A percentile compares a stretch with the other conserved stretches of the same genome.
Conservation (phyloP, 1,139 yeast species). For the Kodamaea sp. region DNA sequence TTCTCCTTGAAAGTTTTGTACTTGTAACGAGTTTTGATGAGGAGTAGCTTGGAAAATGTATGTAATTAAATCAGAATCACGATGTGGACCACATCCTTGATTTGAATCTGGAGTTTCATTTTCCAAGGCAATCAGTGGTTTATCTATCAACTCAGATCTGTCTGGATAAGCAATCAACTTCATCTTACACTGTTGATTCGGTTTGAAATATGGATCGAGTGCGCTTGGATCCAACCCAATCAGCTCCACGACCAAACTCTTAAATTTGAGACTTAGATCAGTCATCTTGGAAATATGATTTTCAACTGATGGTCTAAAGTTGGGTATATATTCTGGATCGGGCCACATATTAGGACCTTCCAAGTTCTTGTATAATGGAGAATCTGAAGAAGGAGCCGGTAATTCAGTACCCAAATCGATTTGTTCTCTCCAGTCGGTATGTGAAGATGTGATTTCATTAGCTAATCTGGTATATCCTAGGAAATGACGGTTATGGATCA, state of each 20-base stretch:
- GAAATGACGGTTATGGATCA: slow-evolving; percentile 63
- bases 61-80: slow-evolving; percentile 64
- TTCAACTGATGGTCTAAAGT: slow-evolving; percentile 44
- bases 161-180: slow-evolving; percentile 54
- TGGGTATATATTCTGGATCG: slow-evolving; percentile 43
- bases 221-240: slow-evolving; percentile 46
- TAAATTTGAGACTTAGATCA: slow-evolving; percentile 38
- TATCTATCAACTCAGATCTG: slow-evolving; percentile 23
- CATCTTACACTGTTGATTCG: slow-evolving; percentile 52
- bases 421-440: slow-evolving; percentile 65
- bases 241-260: slow-evolving; percentile 51
- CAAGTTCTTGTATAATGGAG: slow-evolving; percentile 53
- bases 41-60: slow-evolving; percentile 57
- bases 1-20: slow-evolving; percentile 57
- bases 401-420: slow-evolving; percentile 63
- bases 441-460: slow-evolving; percentile 60
- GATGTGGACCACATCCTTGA: slow-evolving; percentile 71
- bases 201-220: slow-evolving; percentile 48
- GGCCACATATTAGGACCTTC: slow-evolving; percentile 71
- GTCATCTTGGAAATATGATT: slow-evolving; percentile 49
- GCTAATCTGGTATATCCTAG: slow-evolving; percentile 65
- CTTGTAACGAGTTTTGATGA: slow-evolving; percentile 51
- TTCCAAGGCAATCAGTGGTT: slow-evolving; percentile 27
- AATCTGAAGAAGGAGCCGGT: slow-evolving; percentile 42
- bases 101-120: slow-evolving; percentile 41